A percentile compares a stretch with the other conserved stretches of the same genome.
phyloP scores from a whole-genome alignment of 768 basidiomycete species.

The Termitomyces titanicus region DNA sequence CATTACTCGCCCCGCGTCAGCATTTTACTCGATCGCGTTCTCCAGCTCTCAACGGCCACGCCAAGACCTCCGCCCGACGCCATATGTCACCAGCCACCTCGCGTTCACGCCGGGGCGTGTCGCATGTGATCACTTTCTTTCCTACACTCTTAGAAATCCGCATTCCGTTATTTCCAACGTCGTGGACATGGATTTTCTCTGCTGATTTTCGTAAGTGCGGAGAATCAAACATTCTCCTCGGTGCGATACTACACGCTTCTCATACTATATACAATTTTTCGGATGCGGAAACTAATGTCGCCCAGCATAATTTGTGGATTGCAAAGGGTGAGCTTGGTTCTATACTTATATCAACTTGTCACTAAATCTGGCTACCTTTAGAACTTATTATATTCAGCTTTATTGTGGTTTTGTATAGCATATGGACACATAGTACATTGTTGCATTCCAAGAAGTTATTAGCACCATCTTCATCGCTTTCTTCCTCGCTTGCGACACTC shows the following conservation, averaged over 20 bases:
- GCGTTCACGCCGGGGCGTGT: constrained; percentile 34
- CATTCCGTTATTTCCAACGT: constrained; percentile 39
- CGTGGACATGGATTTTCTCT: constrained; percentile 41
- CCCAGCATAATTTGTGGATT: constrained; percentile 38
- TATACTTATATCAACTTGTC: neutral
- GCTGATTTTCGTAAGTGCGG: constrained; percentile 60
- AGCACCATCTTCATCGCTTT: constrained; percentile 15
- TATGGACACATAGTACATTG: constrained; percentile 56
- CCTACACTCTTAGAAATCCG: constrained; percentile 45
- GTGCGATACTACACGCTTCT: constrained; percentile 55
- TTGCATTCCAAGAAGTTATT: constrained; percentile 11
- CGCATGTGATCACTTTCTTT: constrained; percentile 33
- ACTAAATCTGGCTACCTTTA: constrained; percentile 21
- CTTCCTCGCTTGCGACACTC: constrained; percentile 10
- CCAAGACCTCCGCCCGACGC: constrained; percentile 28
- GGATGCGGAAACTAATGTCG: constrained; percentile 17
- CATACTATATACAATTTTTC: constrained; percentile 40
- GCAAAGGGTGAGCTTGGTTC: constrained; percentile 42
- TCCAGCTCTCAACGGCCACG: constrained; percentile 41
- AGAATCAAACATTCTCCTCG: constrained; percentile 64
- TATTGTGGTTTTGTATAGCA: constrained; percentile 54
- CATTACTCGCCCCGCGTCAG: constrained; percentile 30
- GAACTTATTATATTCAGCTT: constrained; percentile 57
- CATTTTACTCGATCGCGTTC: constrained; percentile 75
- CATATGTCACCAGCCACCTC: constrained; percentile 40